These are phyloP conservation scores for Apiotrichum laibachii DNA, from an alignment of 1,284 basidiomycete genomes.

Conservation along the genomic window DNA sequence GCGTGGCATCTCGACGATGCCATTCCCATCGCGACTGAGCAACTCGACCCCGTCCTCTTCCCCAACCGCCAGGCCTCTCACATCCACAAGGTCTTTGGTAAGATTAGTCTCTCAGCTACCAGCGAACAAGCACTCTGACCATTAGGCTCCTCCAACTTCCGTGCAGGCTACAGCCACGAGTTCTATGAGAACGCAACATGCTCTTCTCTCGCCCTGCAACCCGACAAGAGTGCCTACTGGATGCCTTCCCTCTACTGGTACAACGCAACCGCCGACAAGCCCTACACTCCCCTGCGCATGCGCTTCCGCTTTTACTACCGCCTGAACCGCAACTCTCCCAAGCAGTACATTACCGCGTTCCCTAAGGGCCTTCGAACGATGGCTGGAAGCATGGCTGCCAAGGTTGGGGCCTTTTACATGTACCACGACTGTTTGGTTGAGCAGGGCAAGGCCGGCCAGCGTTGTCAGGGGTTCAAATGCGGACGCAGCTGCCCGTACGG, in stretches of 20 bases:
- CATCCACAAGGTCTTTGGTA: conserved; percentile 22
- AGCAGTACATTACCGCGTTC: conserved; percentile 14
- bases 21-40: conserved; percentile 12
- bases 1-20: conserved; percentile 20
- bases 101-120: not conserved
- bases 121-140: not conserved
- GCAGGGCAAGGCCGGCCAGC: not conserved
- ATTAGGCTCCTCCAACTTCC: conserved; percentile 16
- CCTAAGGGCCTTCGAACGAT: conserved; percentile 22
- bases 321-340: conserved; percentile 6
- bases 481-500: conserved; percentile 32
- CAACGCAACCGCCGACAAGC: conserved; percentile 5
- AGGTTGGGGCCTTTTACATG: not conserved
- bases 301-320: conserved; percentile 15
- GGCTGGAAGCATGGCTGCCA: conserved; percentile 9
- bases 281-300: conserved; percentile 16
- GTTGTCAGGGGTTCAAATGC: conserved; percentile 30
- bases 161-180: conserved; percentile 18
- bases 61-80: conserved; percentile 19
- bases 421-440: not conserved
- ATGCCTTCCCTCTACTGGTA: conserved; percentile 22
- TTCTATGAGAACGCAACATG: conserved; percentile 11
- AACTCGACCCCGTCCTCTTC: conserved; percentile 20
- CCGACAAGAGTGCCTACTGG: conserved; percentile 25
- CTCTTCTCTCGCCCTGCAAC: conserved; percentile 11